phyloP scores from a whole-genome alignment of 1,284 basidiomycete species.

The Taiwanofungus camphoratus region DNA sequence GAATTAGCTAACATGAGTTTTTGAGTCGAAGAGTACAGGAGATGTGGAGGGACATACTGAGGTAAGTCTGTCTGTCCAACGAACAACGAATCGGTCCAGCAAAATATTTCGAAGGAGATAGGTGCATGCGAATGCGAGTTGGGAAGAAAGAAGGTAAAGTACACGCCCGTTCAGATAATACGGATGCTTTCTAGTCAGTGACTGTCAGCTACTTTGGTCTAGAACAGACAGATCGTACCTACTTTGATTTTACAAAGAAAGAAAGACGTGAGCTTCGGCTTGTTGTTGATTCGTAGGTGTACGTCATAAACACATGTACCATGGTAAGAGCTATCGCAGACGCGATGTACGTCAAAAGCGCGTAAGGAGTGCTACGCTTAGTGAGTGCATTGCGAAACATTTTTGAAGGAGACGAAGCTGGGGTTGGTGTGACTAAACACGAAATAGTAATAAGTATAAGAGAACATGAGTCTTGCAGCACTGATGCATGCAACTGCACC shows the following conservation, averaged over 20 bases:
- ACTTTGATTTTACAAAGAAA: slow-evolving; percentile 65
- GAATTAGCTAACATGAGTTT: too few species aligned
- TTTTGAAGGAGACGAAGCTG: slow-evolving; percentile 46
- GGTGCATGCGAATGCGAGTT: slow-evolving; percentile 38
- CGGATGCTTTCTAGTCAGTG: slow-evolving; percentile 52
- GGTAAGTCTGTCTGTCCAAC: slow-evolving; percentile 31
- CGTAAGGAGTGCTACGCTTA: slow-evolving; percentile 39
- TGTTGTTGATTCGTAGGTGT: slow-evolving; percentile 25
- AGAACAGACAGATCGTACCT: slow-evolving; percentile 14
- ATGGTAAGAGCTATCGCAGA: slow-evolving; percentile 38
- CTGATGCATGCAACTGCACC: neutral
- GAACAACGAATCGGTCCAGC: slow-evolving; percentile 51
- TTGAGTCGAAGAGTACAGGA: neutral
- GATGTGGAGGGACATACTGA: slow-evolving; percentile 14
- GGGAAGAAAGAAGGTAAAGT: slow-evolving; percentile 51
- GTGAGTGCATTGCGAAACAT: slow-evolving; percentile 40
- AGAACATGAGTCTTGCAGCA: slow-evolving; percentile 4
- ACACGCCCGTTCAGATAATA: slow-evolving; percentile 63
- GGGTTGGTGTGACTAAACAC: slow-evolving; percentile 38
- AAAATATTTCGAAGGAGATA: slow-evolving; percentile 51
- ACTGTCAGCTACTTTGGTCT: neutral
- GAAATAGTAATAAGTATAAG: neutral
- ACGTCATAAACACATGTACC: slow-evolving; percentile 36
- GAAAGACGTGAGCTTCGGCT: slow-evolving; percentile 36
- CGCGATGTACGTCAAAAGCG: slow-evolving; percentile 36